These are phyloP conservation scores for Simmondsia chinensis DNA, from an alignment of 148 eudicot genomes.

Conservation along the genomic window DNA sequence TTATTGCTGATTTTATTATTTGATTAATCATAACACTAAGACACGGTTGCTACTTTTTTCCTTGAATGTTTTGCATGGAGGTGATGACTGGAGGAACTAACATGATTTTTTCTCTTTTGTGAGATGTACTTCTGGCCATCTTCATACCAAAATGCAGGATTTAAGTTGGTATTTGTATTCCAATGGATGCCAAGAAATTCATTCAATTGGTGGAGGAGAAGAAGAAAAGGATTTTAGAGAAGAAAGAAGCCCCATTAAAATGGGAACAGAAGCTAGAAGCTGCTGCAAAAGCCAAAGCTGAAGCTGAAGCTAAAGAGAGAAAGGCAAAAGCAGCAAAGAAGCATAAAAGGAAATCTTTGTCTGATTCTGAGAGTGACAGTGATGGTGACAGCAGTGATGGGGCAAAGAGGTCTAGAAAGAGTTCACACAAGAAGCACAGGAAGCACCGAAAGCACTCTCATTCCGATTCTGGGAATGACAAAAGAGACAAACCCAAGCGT, in stretches of 20 bases:
- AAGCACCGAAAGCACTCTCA: conserved; percentile 48
- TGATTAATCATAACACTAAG: not conserved
- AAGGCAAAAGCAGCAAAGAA: conserved; percentile 47
- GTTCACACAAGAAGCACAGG: conserved; percentile 47
- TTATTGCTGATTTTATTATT: conserved; percentile 1
- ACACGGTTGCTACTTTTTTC: too few species aligned
- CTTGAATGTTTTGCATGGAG: not conserved
- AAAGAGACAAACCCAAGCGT: conserved; percentile 46
- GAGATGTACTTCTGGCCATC: conserved; percentile 98
- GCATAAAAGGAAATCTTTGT: conserved; percentile 41
- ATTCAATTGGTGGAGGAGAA: conserved; percentile 91
- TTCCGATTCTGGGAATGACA: conserved; percentile 40
- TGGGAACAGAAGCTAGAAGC: conserved; percentile 96
- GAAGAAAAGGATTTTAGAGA: conserved; percentile 66
- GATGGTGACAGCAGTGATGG: conserved; percentile 35
- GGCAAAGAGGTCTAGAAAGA: conserved; percentile 32
- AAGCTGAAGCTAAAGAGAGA: conserved; percentile 63
- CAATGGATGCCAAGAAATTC: conserved; percentile 93
- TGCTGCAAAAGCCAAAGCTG: conserved; percentile 61
- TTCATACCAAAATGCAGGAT: conserved; percentile 97
- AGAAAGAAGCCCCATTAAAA: conserved; percentile 86
- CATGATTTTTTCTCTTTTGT: conserved; percentile 80
- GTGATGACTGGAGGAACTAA: conserved; percentile 69
- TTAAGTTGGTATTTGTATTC: conserved; percentile 51
- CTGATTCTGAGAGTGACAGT: conserved; percentile 40